A percentile compares a stretch with the other conserved stretches of the same genome.
Conservation (phyloP, 2,329 filamentous ascomycete species). For the Paecilomyces niveus region DNA sequence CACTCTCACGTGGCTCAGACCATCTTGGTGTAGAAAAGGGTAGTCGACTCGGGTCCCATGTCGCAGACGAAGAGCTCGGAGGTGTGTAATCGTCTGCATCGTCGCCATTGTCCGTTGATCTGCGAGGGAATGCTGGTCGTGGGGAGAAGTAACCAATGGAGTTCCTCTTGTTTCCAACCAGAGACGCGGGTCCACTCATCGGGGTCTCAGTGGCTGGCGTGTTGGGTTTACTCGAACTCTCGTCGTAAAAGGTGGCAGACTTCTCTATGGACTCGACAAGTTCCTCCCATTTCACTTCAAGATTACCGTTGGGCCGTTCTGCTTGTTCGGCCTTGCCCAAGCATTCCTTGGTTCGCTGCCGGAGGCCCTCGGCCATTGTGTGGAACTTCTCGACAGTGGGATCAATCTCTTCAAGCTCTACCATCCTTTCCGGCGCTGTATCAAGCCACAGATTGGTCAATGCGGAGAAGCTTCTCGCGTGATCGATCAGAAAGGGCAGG, state of each 20-base stretch:
- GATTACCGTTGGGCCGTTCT: conserved; percentile 39
- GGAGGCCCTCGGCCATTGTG: conserved; percentile 33
- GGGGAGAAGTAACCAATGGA: conserved; percentile 35
- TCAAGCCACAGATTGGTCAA: conserved; percentile 58
- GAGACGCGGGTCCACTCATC: conserved; percentile 19
- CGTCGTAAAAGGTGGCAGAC: conserved; percentile 34
- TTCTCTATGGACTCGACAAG: conserved; percentile 42
- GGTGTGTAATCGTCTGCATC: conserved; percentile 39
- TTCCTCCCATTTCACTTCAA: conserved; percentile 45
- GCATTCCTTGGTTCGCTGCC: conserved; percentile 39
- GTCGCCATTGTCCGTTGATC: conserved; percentile 29
- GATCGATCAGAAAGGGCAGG: conserved; percentile 86
- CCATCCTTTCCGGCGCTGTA: conserved; percentile 31
- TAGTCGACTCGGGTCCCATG: conserved; percentile 36
- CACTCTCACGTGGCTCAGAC: conserved; percentile 34
- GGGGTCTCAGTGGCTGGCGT: conserved; percentile 30
- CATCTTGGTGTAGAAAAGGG: conserved; percentile 34
- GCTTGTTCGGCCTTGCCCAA: conserved; percentile 41
- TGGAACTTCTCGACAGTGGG: conserved; percentile 36
- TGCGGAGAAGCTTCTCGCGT: conserved; percentile 74
- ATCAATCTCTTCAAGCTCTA: conserved; percentile 32
- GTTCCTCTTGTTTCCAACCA: conserved; percentile 29
- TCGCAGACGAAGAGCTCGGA: conserved; percentile 36
- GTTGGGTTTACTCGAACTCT: conserved; percentile 29
- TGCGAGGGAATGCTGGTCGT: conserved; percentile 30